phyloP scores from a whole-genome alignment of 1,284 basidiomycete genomes.

The Apiotrichum sp. region DNA sequence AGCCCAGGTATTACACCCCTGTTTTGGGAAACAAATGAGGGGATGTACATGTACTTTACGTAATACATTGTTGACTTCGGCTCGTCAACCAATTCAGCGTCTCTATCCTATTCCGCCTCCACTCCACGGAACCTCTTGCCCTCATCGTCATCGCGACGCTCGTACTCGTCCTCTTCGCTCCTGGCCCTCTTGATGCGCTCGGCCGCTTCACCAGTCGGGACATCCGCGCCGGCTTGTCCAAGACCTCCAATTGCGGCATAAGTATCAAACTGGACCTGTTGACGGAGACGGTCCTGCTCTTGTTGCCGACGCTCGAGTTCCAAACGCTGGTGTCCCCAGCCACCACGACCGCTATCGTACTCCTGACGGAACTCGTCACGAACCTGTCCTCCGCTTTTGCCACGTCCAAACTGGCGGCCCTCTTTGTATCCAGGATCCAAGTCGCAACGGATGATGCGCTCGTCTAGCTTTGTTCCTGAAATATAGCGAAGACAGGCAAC shows the following conservation, averaged over 20 bases:
- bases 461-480: conserved; percentile 97
- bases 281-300: conserved; percentile 71
- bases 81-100: too few relatives aligned
- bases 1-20: too few relatives aligned
- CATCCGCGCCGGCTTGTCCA: conserved; percentile 74
- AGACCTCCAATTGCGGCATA: conserved; percentile 78
- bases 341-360: conserved; percentile 90
- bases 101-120: conserved; percentile 27
- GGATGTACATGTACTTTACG: too few relatives aligned
- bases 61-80: too few relatives aligned
- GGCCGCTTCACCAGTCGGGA: conserved; percentile 45
- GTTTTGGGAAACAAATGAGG: too few relatives aligned
- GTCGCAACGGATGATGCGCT: conserved; percentile 96
- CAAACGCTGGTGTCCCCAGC: conserved; percentile 69
- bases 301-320: conserved; percentile 53
- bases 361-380: conserved; percentile 96
- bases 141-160: conserved; percentile 30
- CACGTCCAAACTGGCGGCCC: conserved; percentile 93
- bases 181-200: conserved; percentile 31
- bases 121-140: conserved; percentile 39
- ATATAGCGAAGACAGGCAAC: conserved; percentile 89
- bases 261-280: conserved; percentile 71
- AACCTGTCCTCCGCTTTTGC: conserved; percentile 92
- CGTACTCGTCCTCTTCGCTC: conserved; percentile 23
- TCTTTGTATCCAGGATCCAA: conserved; percentile 97